phyloP scores from a whole-genome alignment of 2,329 filamentous ascomycete genomes.

The Aspergillus hortae region DNA sequence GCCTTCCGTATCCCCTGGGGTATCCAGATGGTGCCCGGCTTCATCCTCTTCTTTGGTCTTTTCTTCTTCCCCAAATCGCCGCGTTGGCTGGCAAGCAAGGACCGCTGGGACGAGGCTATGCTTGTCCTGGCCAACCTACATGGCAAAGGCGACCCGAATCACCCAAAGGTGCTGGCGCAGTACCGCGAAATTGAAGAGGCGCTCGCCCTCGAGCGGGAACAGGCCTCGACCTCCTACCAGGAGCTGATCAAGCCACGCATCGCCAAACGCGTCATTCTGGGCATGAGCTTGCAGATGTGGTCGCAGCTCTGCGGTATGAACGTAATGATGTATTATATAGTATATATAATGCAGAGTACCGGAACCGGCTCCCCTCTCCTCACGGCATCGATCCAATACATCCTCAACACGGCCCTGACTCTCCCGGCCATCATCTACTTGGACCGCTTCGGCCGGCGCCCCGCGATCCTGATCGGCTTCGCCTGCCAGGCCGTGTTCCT shows the following conservation, averaged over 20 bases:
- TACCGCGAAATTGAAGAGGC: slow-evolving; percentile 67
- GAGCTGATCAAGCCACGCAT: slow-evolving; percentile 69
- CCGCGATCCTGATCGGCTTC: slow-evolving; percentile 61
- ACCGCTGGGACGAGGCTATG: slow-evolving; percentile 53
- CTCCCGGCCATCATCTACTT: slow-evolving; percentile 69
- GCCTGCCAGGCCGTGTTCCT: slow-evolving; percentile 53
- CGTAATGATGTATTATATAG: slow-evolving; percentile 65
- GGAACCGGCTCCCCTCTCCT: slow-evolving; percentile 56
- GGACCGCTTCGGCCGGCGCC: slow-evolving; percentile 69
- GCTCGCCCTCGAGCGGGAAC: slow-evolving; percentile 67
- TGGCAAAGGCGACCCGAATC: slow-evolving; percentile 60
- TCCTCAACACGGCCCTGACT: slow-evolving; percentile 76
- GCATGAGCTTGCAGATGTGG: slow-evolving; percentile 70
- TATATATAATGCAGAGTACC: slow-evolving; percentile 63
- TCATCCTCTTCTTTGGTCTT: slow-evolving; percentile 56
- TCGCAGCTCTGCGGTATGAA: slow-evolving; percentile 72
- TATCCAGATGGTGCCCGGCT: slow-evolving; percentile 57
- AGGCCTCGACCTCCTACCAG: slow-evolving; percentile 64
- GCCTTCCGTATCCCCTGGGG: slow-evolving; percentile 64
- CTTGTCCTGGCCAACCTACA: slow-evolving; percentile 55
- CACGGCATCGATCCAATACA: slow-evolving; percentile 65
- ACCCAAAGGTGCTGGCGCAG: slow-evolving; percentile 63
- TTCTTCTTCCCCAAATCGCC: slow-evolving; percentile 53
- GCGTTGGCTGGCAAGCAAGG: slow-evolving; percentile 60
- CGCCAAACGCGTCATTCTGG: slow-evolving; percentile 68